Evolutionary conservation across 176 grass and related monocot genomes (phyloP), one percentile per base, ranked within the genome.

Genomic region (Guadua angustifolia): DNA sequence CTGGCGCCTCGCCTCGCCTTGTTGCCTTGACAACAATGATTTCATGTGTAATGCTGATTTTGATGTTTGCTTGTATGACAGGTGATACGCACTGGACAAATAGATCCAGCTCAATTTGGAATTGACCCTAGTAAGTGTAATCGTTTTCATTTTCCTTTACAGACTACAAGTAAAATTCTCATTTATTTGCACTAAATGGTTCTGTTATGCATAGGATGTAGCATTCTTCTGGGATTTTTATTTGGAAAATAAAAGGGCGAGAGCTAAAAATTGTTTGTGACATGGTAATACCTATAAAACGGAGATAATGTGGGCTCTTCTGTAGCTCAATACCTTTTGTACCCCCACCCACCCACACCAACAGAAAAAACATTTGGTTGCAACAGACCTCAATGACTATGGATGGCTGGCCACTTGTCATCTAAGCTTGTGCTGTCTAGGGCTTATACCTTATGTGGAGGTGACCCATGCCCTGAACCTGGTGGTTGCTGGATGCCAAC

Each of bases 111-210:
- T 49, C 96, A 99, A 83, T 99, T 99, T 86, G 96, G 91, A 81
- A 87, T 95, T 45, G 89, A 99, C 79, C 91, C 93, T 57, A 90
- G 85, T 82, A 95, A 99, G 89, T 95, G 96, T 99, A 92, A 87
- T 82, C 62, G 43, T 79, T 81, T 69, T 56, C 52, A 1, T 47
- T 55, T 78, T 70, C 49, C 29, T 76, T 42, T 79, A 59, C 9
- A 66, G 7, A 49, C 42, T 62, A 11, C 47, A 75, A 17, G 9
- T 29, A 29, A 29, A 1, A 1, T 75, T 83, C 10, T 75, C 45
- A 13, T 43, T 66, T 75, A 17, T 67, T n/a, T 82, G 49, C 56
- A 19, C 4, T 32, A 65, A 72, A 29, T 17, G 33, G 72, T 66
- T 66, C n/a, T 2, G 9, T 69, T 75, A 18, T 19, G 58, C 21